Evolutionary conservation across 139 green algal genomes (phyloP).

Genomic region (Pseudopediastrum boryanum): DNA sequence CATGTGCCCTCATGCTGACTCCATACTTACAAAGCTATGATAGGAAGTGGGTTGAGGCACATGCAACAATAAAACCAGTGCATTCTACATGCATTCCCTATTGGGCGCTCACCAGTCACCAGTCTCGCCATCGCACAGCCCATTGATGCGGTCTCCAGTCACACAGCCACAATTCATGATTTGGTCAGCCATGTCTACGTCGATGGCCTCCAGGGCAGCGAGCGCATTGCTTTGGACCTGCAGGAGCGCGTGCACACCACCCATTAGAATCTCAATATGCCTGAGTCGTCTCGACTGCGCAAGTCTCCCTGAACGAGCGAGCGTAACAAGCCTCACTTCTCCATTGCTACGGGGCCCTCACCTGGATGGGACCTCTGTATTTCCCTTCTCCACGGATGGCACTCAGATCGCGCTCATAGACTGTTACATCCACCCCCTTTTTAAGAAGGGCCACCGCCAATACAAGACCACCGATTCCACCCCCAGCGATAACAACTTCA

Average conservation of each 20-base stretch:
- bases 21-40: no score
- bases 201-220: slow-evolving; percentile 86
- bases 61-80: no score
- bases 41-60: no score
- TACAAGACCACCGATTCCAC: slow-evolving; percentile 89
- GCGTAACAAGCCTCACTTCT: no score
- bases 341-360: slow-evolving; percentile 35
- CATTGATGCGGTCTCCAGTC: slow-evolving; percentile 92
- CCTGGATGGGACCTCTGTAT: slow-evolving; percentile 94
- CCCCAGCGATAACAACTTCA: slow-evolving; percentile 87
- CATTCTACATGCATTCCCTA: not conserved
- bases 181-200: slow-evolving; percentile 66
- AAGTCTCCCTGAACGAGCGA: no score
- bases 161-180: slow-evolving; percentile 80
- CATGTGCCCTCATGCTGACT: no score
- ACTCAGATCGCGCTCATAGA: slow-evolving; percentile 92
- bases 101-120: slow-evolving; percentile 85
- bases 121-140: slow-evolving; percentile 86
- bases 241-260: no score
- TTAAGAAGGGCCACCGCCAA: slow-evolving; percentile 85
- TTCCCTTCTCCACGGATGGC: slow-evolving; percentile 94
- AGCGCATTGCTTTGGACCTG: slow-evolving; percentile 93
- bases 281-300: no score
- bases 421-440: slow-evolving; percentile 77
- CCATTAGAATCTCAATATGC: no score